A percentile compares a stretch with the other conserved stretches of the same genome.
These are phyloP conservation scores for Lasiosphaeria ovina DNA, from an alignment of 495 filamentous ascomycete species.

Conservation along the genomic window DNA sequence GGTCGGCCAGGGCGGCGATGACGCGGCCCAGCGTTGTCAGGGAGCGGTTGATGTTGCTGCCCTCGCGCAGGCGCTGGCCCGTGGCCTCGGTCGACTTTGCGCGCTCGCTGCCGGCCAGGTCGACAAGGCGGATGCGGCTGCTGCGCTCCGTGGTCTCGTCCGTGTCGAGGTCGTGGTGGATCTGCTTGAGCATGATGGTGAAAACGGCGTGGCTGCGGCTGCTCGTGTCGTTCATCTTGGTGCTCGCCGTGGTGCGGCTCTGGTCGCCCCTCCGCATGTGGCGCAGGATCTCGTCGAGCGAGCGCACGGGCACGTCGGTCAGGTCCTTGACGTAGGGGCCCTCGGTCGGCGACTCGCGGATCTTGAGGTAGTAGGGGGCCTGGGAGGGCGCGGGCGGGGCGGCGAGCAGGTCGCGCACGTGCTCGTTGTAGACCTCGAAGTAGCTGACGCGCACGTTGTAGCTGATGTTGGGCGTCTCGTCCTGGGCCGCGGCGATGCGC, in stretches of 20 bases:
- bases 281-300: constrained; percentile 76
- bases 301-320: constrained; percentile 85
- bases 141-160: constrained; percentile 94
- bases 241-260: constrained; percentile 88
- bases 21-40: constrained; percentile 93
- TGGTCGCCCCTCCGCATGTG: constrained; percentile 88
- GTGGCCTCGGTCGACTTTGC: constrained; percentile 96
- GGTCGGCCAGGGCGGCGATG: constrained; percentile 93
- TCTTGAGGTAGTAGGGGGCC: constrained; percentile 89
- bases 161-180: constrained; percentile 84
- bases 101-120: constrained; percentile 91
- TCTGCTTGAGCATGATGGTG: constrained; percentile 96
- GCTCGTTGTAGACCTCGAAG: constrained; percentile 99
- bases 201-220: constrained; percentile 95
- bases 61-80: constrained; percentile 84
- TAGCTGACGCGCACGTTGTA: constrained; percentile 97
- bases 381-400: constrained; percentile 67
- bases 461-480: constrained; percentile 76
- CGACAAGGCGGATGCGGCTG: constrained; percentile 90
- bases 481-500: constrained; percentile 78
- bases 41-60: constrained; percentile 98
- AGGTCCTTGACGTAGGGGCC: constrained; percentile 98
- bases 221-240: constrained; percentile 99
- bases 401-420: constrained; percentile 91
- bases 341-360: constrained; percentile 90